Conservation (phyloP, 2,329 filamentous ascomycete species). For the Fusarium denticulatum region DNA sequence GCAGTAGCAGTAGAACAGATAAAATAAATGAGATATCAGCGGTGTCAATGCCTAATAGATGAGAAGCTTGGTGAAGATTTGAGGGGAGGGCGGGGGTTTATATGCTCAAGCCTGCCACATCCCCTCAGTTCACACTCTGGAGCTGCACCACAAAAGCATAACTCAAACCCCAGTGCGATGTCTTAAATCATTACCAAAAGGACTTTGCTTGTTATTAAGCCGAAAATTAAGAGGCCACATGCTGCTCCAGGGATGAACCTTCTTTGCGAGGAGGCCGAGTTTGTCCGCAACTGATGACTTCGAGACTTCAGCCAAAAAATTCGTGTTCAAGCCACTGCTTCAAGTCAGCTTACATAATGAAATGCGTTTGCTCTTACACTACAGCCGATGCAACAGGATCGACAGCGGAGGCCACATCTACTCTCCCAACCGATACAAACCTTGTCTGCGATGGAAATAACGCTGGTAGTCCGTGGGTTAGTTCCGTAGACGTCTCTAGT, state of each 20-base stretch:
- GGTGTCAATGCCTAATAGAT: too few species aligned
- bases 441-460: too few species aligned
- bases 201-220: rapidly evolving
- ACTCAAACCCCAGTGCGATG: rapidly evolving
- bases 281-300: neutral
- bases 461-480: too few species aligned
- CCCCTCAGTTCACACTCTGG: rapidly evolving
- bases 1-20: rapidly evolving
- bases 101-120: neutral
- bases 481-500: too few species aligned
- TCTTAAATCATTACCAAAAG: rapidly evolving
- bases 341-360: neutral
- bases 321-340: neutral
- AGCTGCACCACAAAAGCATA: neutral
- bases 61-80: neutral
- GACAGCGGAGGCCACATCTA: too few species aligned
- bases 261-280: neutral
- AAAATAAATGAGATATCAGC: rapidly evolving
- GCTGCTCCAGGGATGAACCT: neutral
- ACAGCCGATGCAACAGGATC: too few species aligned
- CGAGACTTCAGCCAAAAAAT: neutral
- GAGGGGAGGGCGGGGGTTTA: neutral
- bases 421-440: too few species aligned
- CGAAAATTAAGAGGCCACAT: neutral
- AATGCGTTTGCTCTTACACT: neutral